phyloP scores from a whole-genome alignment of 257 asterid genomes.

The Verbena officinalis region DNA sequence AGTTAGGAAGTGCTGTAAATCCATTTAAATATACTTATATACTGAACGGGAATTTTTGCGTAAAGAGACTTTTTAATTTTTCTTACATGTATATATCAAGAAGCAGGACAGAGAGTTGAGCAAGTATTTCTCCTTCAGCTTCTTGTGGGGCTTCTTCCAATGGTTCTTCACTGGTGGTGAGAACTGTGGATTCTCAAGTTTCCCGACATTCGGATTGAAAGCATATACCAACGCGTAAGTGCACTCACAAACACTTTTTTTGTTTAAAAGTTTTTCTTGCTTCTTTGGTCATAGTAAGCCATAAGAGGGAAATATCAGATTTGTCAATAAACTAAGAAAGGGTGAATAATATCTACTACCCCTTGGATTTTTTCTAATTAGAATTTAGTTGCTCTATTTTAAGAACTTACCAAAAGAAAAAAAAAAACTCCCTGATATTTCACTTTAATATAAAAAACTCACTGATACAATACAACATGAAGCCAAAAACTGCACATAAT shows the following conservation, averaged over 20 bases:
- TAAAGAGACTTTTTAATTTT: background rate
- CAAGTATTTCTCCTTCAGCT: constrained; percentile 68
- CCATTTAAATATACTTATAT: background rate
- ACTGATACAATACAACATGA: too few relatives aligned
- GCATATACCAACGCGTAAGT: constrained; percentile 53
- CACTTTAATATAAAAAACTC: too few relatives aligned
- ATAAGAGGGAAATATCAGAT: too few relatives aligned
- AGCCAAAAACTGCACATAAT: too few relatives aligned
- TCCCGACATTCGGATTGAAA: constrained; percentile 68
- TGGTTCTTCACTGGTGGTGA: constrained; percentile 75
- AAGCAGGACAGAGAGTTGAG: constrained; percentile 53
- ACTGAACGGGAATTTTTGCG: background rate
- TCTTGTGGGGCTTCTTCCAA: constrained; percentile 81
- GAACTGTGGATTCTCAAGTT: constrained; percentile 54
- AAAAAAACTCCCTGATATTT: too few relatives aligned
- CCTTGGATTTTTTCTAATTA: background rate
- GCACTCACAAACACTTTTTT: background rate
- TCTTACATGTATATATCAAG: constrained; percentile 33
- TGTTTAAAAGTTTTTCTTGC: background rate
- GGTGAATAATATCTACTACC: background rate
- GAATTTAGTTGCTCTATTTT: too few relatives aligned
- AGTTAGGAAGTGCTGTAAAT: background rate
- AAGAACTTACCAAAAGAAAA: too few relatives aligned
- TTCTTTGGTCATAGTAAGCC: background rate
- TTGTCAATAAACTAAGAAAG: too few relatives aligned